These are phyloP conservation scores for Wallacemonas sp. DNA, from an alignment of 208 protist species.

Conservation along the genomic window DNA sequence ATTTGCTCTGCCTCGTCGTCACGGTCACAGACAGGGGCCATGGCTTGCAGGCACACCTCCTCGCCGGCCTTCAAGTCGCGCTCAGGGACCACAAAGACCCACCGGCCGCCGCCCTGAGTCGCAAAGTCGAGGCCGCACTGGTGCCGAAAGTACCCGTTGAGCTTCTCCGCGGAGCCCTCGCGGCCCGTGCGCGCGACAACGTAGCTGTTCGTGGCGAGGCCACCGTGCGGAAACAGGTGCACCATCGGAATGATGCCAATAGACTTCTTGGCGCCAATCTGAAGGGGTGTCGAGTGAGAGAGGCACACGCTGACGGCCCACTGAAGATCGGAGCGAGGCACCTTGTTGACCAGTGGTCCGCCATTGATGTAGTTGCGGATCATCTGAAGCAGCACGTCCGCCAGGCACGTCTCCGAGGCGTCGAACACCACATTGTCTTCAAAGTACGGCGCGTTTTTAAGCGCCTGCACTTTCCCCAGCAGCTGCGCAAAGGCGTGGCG, in stretches of 20 bases:
- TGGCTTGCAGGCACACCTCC: constrained; percentile 78
- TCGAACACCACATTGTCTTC: constrained; percentile 79
- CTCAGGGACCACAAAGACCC: constrained; percentile 80
- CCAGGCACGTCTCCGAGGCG: constrained; percentile 61
- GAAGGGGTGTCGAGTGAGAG: constrained; percentile 86
- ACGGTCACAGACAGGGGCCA: constrained; percentile 86
- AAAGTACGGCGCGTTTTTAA: constrained; percentile 90
- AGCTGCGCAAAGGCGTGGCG: constrained; percentile 68
- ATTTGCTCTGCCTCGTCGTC: constrained; percentile 84
- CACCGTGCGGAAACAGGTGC: constrained; percentile 89
- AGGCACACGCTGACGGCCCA: constrained; percentile 87
- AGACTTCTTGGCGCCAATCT: constrained; percentile 59
- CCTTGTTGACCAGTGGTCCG: constrained; percentile 87
- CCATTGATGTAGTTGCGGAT: constrained; percentile 92
- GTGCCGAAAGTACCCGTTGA: constrained; percentile 52
- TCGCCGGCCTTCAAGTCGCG: constrained; percentile 61
- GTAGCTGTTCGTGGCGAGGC: constrained; percentile 66
- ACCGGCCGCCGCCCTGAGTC: constrained; percentile 37
- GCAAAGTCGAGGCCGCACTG: constrained; percentile 67
- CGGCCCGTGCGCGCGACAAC: constrained; percentile 65
- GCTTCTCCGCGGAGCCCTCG: constrained; percentile 36
- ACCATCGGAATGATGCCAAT: constrained; percentile 88
- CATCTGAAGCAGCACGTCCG: constrained; percentile 90
- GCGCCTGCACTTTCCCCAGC: constrained; percentile 63
- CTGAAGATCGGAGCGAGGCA: constrained; percentile 69